Base-by-base conservation (phyloP, 2,329 filamentous ascomycete genomes). In the Ciborinia camelliae region DNA sequence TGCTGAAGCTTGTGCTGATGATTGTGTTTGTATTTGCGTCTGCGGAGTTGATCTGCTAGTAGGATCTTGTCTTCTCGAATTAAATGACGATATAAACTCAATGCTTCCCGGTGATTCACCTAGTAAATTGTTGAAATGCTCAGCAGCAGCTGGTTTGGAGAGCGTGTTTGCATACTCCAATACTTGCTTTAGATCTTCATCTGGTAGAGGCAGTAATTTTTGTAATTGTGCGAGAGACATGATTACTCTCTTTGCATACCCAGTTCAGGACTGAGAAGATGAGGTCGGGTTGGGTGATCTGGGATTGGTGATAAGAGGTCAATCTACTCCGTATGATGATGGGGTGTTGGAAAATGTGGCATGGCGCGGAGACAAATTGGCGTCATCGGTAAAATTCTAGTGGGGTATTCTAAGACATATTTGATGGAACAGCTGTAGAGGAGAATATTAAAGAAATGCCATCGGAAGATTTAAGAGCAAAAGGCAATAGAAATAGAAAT, bases 111-210 rank as follows among this genome's bases (percentile, higher is more conserved):
- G 86, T 8, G 90, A 92, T 75, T 96, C 92, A 58, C 94, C 95
- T 0, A 99, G 84, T 62, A 99, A 81, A 73, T 95, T 92, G 76
- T 88, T 90, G 67, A 99, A 89, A 76, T 98, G 92, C 50, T 92
- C 88, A 59, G 87, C 92, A 18, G 91, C 90, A 68, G 89, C 90
- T 60, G 86, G 79, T 73, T 90, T 92, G 26, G 92, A 87, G 10
- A 98, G 82, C 0, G 87, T 89, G 43, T 86, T 81, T 2, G 91
- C 87, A 76, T 97, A 97, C 55, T 91, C 86, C 69, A 98, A 82
- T 51, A 97, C 84, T 74, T 98, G 91, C 73, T 87, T 86, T 39
- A 98, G 81, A 48, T 94, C 92, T 15, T 90, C 87, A 43, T 96
- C 87, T 43, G 96, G 92, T 14, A 98, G 81, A 9, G 92, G 92